Evolutionary conservation across 768 basidiomycete genomes (phyloP).

Genomic region (Russula sp.): DNA sequence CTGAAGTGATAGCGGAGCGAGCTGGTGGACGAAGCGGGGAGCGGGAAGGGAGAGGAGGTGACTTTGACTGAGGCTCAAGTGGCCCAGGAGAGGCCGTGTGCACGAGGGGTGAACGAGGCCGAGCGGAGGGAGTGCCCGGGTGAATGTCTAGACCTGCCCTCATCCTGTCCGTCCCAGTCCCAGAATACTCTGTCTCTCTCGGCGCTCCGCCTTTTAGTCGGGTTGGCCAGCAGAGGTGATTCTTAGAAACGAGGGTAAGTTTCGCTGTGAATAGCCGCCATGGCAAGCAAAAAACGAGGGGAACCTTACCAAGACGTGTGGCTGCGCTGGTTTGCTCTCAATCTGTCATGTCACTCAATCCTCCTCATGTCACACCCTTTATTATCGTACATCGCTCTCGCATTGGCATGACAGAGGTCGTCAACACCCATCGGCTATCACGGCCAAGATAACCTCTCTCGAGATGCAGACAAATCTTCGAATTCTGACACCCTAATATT

Average conservation of each 20-base stretch:
- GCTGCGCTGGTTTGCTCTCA: not conserved
- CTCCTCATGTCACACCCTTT: not conserved
- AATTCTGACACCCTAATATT: not conserved
- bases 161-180: no score
- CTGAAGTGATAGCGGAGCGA: constrained; percentile 13
- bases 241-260: not conserved
- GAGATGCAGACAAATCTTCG: no score
- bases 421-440: not conserved
- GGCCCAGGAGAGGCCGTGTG: constrained; percentile 20
- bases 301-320: not conserved
- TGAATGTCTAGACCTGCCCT: constrained; percentile 6
- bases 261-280: not conserved
- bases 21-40: constrained; percentile 28
- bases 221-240: not conserved
- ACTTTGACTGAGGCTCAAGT: constrained; percentile 9
- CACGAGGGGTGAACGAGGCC: constrained; percentile 33
- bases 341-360: not conserved
- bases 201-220: constrained; percentile 12
- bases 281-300: not conserved
- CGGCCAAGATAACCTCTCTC: not conserved
- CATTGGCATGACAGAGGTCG: not conserved
- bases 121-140: constrained; percentile 10
- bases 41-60: constrained; percentile 27
- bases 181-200: not conserved
- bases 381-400: no score